Evolutionary conservation across 345 rosid genomes (phyloP), one percentile per base, ranked within the genome.

Genomic region (Noccaea caerulescens): DNA sequence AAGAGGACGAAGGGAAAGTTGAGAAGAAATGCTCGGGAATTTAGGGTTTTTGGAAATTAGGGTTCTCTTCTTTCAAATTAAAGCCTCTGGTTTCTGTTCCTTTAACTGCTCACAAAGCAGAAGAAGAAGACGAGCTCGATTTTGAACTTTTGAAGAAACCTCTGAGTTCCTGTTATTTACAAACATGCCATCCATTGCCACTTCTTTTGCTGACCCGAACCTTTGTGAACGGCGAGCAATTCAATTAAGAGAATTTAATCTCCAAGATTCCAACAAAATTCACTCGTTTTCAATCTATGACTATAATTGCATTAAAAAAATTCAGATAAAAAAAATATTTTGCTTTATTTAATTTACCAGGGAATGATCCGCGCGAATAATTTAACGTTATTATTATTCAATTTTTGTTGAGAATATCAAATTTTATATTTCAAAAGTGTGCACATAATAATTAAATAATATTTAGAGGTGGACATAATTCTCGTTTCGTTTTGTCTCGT

Each of bases 101-200:
- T 66, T 5, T 2, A 66, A 67, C 64, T 44, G 73, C 27, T 33
- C 63, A 11, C 44, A 16, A 33, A 42, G 62, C 46, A 2, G 68
- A 63, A 27, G 58, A 43, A 42, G 52, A 5, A 13, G 42, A 42
- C 6, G 54, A 69, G 64, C 64, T 69, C 46, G 8, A 44, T 56
- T 54, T 68, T 18, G 72, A 57, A 62, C 54, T 30, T 61, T 61
- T 61, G 66, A 61, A 43, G 2, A 11, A 44, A 42, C 43, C 64
- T 57, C 45, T 7, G 27, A 55, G 6, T 58, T 69, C 18, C 3
- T 7, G 4, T n/a, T 56, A 69, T 57, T 23, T 69, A 69, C 73
- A 4, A 59, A 69, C 1, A 57, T 57, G 73, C 65, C 72, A 67
- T 30, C 25, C 1, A 54, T 53, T 62, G 41, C 53, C 52, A 58